Evolutionary conservation across 345 rosid species (phyloP), one percentile per base, ranked within the genome.

Genomic region (Angophora floribunda): DNA sequence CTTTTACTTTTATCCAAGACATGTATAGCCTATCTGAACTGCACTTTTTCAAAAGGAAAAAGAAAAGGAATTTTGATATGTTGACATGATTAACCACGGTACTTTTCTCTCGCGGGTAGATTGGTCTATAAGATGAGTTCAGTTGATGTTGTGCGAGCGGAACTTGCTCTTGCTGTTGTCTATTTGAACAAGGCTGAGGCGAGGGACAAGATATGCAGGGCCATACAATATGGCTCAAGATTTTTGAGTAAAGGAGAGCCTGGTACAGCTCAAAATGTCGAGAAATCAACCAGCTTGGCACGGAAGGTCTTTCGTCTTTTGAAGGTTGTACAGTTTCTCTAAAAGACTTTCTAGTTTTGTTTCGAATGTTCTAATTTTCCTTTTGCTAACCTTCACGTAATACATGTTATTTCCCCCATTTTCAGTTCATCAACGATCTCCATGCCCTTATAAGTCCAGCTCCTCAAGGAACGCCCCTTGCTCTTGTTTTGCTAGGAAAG

Each of bases 191-290:
- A 97, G 93, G 99, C 98, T 90, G 99, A 97, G 90, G 98, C 99
- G 87, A 94, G 99, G 92, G 99, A 98, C 92, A 98, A 98, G 99
- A 95, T 98, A 86, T 98, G 99, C 89, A 94, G 99, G 93, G 99
- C 99, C 85, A 98, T 98, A 90, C 99, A 97, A 59, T 97, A 95
- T 89, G 99, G 99, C 90, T 97, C 99, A 4, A 97, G 95, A 89
- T 98, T 97, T 90, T 45, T 98, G 90, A 98, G 99, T 67, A 70
- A 93, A 86, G 99, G 99, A n/a, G 89, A 95, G 87, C 95, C 99
- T 89, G 98, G 99, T 89, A 95, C 98, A 0, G 99, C 99, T 87
- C 99, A 96, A 93, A 96, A 90, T 89, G 99, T 98, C 26, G 98
- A 98, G 93, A 97, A 95, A 89, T 93, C 96, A 52, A 98, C 99